Evolutionary conservation across 2,329 filamentous ascomycete genomes (phyloP), one percentile per base, ranked within the genome.

Genomic region (Nothomitra cinnamomea): DNA sequence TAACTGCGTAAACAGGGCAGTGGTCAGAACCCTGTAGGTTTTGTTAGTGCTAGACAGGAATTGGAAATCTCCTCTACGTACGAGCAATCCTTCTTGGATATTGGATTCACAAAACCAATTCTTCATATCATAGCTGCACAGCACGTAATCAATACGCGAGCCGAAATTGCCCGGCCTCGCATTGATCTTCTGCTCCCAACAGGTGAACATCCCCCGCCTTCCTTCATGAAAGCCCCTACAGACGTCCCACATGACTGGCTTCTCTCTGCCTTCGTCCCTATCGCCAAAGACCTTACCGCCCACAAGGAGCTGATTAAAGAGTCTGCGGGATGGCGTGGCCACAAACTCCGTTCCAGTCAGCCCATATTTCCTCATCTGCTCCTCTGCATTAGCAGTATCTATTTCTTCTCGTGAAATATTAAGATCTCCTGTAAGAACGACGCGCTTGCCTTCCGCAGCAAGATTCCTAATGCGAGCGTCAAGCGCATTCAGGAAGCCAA

Each of bases 111-210:
- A 72, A 61, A 95, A 85, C 87, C 89, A 95, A 52, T 77, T 70
- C 61, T 82, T 85, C 72, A 95, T 85, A 36, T 78, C 76, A 41
- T 82, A 72, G 58, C 81, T 92, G 64, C 87, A 94, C 2, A 96
- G 74, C 17, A 98, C 77, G 66, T 94, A 96, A 66, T 98, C 92
- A 60, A 96, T 96, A 36, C 92, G 79, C 53, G 86, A 84, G 4
- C 92, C 92, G 66, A 84, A 94, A 64, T 96, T 96, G 2, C 86
- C 88, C 2, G 90, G 90, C n/a, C 92, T 76, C n/a, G 87, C 86
- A 66, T 96, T 96, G 63, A 88, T 85, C 65, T 85, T 89, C 51
- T 87, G 89, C 58, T 96, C 88, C 90, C 90, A 96, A 65, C 90
- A 95, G 0, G 92, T 96, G 65, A 87, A 96, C 92, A 98, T 96